These are phyloP conservation scores for Sugiyamaella grinbergsii DNA, from an alignment of 1,139 yeast genomes.

Conservation along the genomic window DNA sequence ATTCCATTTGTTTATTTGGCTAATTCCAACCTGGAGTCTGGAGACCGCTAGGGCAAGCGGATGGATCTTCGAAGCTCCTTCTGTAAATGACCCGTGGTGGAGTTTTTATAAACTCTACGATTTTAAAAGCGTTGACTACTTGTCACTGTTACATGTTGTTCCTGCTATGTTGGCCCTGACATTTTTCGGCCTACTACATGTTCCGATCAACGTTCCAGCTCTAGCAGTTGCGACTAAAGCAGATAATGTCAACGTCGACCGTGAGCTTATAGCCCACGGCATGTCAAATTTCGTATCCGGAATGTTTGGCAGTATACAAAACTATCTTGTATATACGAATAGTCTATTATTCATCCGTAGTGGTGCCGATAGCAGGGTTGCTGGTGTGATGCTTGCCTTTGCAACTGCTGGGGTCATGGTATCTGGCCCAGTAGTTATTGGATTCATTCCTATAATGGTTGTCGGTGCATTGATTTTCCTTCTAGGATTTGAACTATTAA, in stretches of 20 bases:
- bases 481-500: conserved; percentile 83
- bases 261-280: conserved; percentile 94
- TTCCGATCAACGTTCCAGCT: conserved; percentile 97
- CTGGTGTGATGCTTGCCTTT: conserved; percentile 82
- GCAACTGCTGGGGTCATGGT: conserved; percentile 82
- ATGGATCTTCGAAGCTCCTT: conserved; percentile 76
- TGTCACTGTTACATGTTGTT: conserved; percentile 62
- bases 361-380: conserved; percentile 86
- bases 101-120: conserved; percentile 74
- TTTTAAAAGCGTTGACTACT: conserved; percentile 72
- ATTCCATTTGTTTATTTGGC: conserved; percentile 67
- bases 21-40: conserved; percentile 67
- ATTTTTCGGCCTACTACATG: conserved; percentile 92
- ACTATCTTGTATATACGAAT: conserved; percentile 91
- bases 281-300: conserved; percentile 89
- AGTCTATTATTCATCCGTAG: conserved; percentile 88
- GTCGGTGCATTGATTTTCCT: conserved; percentile 90
- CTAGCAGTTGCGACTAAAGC: conserved; percentile 86
- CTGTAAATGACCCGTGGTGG: conserved; percentile 81
- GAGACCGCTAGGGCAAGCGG: conserved; percentile 67
- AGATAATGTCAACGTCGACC: conserved; percentile 79
- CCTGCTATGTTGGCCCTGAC: conserved; percentile 97
- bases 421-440: conserved; percentile 89
- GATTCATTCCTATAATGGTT: conserved; percentile 90
- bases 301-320: conserved; percentile 81